These are phyloP conservation scores for Asterochloris erici DNA, from an alignment of 139 green algal genomes.

Conservation along the genomic window DNA sequence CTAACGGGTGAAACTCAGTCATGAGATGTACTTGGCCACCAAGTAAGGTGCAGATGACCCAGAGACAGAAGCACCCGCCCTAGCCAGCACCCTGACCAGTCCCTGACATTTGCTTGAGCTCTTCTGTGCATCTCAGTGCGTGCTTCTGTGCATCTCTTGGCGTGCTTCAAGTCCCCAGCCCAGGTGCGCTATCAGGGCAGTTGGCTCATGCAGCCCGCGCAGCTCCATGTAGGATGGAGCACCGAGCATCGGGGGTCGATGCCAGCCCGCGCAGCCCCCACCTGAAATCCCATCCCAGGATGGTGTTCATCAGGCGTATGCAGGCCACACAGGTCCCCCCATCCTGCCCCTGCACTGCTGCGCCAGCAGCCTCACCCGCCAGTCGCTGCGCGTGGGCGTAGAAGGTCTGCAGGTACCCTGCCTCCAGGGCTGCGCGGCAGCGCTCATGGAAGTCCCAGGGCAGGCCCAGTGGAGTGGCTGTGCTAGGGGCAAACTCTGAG, in stretches of 20 bases:
- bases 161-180: too few species aligned
- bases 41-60: too few species aligned
- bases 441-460: conserved; percentile 77
- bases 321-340: conserved; percentile 44
- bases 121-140: too few species aligned
- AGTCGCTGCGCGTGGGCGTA: conserved; percentile 52
- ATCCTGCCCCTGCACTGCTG: conserved; percentile 37
- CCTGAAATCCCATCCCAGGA: conserved; percentile 79
- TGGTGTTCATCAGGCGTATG: conserved; percentile 60
- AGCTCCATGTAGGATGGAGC: neutral
- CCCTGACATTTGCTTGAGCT: too few species aligned
- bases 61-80: too few species aligned
- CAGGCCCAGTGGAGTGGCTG: conserved; percentile 64
- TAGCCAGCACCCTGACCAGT: too few species aligned
- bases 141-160: too few species aligned
- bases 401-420: conserved; percentile 61
- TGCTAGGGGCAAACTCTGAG: conserved; percentile 70
- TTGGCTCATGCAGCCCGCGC: neutral
- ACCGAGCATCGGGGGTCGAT: neutral
- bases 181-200: too few species aligned
- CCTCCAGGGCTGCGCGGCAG: conserved; percentile 63
- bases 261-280: neutral
- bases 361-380: conserved; percentile 28
- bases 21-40: too few species aligned
- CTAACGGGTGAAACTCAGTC: too few species aligned